Percentiles rank a stretch among this genome's conserved stretches.
Conservation (phyloP, 2,329 filamentous ascomycete species). For the Didymella lethalis region DNA sequence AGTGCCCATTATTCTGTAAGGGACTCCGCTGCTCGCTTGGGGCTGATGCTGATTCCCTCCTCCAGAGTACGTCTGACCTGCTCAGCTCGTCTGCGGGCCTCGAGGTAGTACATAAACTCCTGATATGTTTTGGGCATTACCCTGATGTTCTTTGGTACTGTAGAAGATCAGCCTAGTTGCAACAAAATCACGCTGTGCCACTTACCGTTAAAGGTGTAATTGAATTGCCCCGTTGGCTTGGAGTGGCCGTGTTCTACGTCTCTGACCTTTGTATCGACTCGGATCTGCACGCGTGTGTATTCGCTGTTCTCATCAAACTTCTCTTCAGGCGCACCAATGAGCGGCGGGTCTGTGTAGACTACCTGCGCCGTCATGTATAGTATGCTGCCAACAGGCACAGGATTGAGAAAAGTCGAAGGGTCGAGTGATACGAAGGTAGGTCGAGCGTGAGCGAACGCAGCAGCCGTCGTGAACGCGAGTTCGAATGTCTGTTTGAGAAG, state of each 20-base stretch:
- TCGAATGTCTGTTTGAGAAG: slow-evolving; percentile 78
- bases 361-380: slow-evolving; percentile 76
- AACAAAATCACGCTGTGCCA: background rate
- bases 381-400: slow-evolving; percentile 77
- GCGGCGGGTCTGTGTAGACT: slow-evolving; percentile 72
- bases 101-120: slow-evolving; percentile 71
- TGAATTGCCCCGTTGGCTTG: slow-evolving; percentile 76
- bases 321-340: slow-evolving; percentile 52
- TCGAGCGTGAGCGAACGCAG: slow-evolving; percentile 72
- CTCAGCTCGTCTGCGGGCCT: slow-evolving; percentile 64
- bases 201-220: slow-evolving; percentile 69
- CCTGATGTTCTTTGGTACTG: slow-evolving; percentile 69
- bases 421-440: slow-evolving; percentile 77
- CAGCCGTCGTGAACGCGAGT: slow-evolving; percentile 77
- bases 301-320: slow-evolving; percentile 43
- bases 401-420: slow-evolving; percentile 76
- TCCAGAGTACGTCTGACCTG: slow-evolving; percentile 54
- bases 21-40: slow-evolving; percentile 45
- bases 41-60: slow-evolving; percentile 39
- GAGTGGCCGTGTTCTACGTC: slow-evolving; percentile 74
- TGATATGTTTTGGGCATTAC: slow-evolving; percentile 71
- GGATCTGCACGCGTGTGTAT: slow-evolving; percentile 72
- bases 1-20: slow-evolving; percentile 45
- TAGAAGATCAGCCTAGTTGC: background rate
- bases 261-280: slow-evolving; percentile 74